Percentiles rank a stretch among this genome's conserved stretches.
Evolutionary conservation across 2,329 filamentous ascomycete genomes (phyloP).

Genomic region (Fusarium xyrophilum): DNA sequence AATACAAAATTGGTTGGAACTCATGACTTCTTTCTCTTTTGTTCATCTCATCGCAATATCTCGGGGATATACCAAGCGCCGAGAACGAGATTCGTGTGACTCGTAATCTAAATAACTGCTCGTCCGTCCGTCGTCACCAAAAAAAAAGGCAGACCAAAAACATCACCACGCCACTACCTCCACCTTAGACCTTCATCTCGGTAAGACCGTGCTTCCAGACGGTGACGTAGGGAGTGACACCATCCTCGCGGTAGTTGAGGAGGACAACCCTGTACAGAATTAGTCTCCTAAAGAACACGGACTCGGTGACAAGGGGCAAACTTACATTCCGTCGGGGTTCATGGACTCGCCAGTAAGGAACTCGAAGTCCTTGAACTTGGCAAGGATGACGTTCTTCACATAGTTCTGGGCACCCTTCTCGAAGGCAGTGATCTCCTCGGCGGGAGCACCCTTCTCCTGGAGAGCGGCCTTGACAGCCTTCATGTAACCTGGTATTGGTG

Average conservation of each 20-base stretch:
- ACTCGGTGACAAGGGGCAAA: constrained; percentile 35
- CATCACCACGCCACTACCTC: constrained; percentile 15
- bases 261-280: constrained; percentile 72
- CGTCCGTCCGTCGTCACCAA: constrained; percentile 28
- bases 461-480: constrained; percentile 81
- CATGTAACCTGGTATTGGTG: constrained; percentile 73
- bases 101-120: constrained; percentile 34
- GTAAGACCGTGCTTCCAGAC: constrained; percentile 95
- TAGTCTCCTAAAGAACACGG: background rate
- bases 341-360: constrained; percentile 92
- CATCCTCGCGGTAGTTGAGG: constrained; percentile 98
- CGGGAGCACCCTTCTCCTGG: constrained; percentile 65
- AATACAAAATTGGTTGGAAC: constrained; percentile 24
- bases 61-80: constrained; percentile 33
- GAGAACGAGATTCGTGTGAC: constrained; percentile 36
- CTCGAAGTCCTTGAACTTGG: constrained; percentile 95
- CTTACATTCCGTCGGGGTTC: constrained; percentile 92
- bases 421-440: constrained; percentile 77
- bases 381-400: constrained; percentile 81
- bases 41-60: constrained; percentile 37
- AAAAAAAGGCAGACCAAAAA: constrained; percentile 24
- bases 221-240: constrained; percentile 85
- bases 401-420: constrained; percentile 76
- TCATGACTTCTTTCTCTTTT: constrained; percentile 33
- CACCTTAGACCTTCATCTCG: constrained; percentile 86